Evolutionary conservation across 2,329 filamentous ascomycete species (phyloP).

Genomic region (Monilinia fructigena): DNA sequence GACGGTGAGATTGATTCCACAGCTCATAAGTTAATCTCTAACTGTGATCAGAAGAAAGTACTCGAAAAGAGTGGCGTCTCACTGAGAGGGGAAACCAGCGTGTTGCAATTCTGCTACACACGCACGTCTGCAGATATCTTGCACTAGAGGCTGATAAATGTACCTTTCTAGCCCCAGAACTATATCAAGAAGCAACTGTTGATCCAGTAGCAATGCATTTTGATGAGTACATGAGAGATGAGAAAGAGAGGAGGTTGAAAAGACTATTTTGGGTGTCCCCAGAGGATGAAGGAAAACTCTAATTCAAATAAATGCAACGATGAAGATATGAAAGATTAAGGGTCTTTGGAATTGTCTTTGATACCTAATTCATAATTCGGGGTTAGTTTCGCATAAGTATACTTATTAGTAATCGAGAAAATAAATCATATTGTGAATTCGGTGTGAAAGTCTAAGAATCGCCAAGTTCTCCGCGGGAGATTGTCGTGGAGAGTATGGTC

Average conservation of each 20-base stretch:
- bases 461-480: not conserved
- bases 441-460: not conserved
- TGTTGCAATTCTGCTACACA: constrained; percentile 42
- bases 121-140: constrained; percentile 43
- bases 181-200: constrained; percentile 29
- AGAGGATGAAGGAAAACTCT: constrained; percentile 5
- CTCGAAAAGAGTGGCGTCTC: constrained; percentile 37
- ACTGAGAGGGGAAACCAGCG: constrained; percentile 41
- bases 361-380: not conserved
- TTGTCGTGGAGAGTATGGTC: not conserved
- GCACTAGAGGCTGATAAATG: constrained; percentile 39
- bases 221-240: constrained; percentile 30
- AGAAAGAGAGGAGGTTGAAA: constrained; percentile 32
- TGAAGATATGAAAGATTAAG: constrained; percentile 5
- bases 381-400: not conserved
- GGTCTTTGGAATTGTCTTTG: not conserved
- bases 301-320: constrained; percentile 9
- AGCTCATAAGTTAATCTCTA: not conserved
- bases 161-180: constrained; percentile 40
- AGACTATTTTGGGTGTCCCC: constrained; percentile 29
- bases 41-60: constrained; percentile 28
- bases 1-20: constrained; percentile 28
- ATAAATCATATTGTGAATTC: too few species aligned
- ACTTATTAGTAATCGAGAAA: too few species aligned
- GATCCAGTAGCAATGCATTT: constrained; percentile 29